Base-by-base conservation (phyloP, 1,139 yeast species). In the Magnusiomyces fungicola region DNA sequence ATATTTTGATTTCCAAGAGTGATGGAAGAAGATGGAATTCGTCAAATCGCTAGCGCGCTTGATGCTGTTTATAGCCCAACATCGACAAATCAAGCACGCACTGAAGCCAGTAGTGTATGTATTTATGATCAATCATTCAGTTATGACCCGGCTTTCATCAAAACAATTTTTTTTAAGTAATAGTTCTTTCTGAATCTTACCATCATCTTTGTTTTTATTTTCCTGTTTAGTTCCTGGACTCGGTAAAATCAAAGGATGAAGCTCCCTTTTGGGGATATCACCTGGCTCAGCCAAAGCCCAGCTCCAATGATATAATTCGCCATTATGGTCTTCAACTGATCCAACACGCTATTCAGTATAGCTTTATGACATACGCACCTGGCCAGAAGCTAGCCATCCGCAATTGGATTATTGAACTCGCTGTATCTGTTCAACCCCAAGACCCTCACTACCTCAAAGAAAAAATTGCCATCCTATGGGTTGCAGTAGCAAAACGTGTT, bases 221-320 rank as follows among this genome's bases (percentile, higher is more conserved):
- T 33, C 61, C 66, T 63, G 4, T 68, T 14, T 41, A 67, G 57
- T 86, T 88, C 58, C 71, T 92, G 41, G 96, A 89, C 59, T 71
- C 80, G 12, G 79, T 90, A 42, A 89, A 88, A 62, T 69, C 73
- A 41, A 81, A 84, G 55, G 86, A 83, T 14, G 94, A 89, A 62
- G 83, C 95, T 38, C 97, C 97, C 0, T 79, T 72, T 54, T 89
- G 96, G 92, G 98, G 98, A 1, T 90, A 83, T 68, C 90, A 85
- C 62, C 73, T 92, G 53, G 92, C 95, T 1, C 74, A 74, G 7
- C 78, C 78, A 43, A 81, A 81, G 55, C 77, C 79, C 59, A 78
- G 80, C 45, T 74, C 78, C 50, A 78, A 80, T 58, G 78, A 76
- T 56, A 81, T 86, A 34, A 89, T 90, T 19, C 79, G 97, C 54